These are phyloP conservation scores for Suillus americanus DNA, from an alignment of 768 basidiomycete genomes.

Conservation along the genomic window DNA sequence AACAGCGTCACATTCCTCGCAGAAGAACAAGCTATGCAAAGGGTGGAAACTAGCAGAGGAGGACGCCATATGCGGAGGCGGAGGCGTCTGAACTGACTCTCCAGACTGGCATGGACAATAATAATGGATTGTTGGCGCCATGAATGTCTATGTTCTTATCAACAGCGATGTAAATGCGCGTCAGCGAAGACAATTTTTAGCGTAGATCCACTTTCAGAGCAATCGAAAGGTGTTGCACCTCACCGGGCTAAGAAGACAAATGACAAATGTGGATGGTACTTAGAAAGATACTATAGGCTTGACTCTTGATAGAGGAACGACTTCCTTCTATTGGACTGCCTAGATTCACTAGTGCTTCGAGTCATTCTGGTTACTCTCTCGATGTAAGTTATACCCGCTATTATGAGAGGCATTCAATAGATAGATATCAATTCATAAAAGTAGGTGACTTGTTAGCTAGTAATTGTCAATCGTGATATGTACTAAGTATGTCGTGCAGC, in stretches of 20 bases:
- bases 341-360: neutral
- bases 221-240: neutral
- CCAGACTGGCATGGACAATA: slow-evolving; percentile 73
- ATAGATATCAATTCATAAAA: neutral
- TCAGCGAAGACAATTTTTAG: neutral
- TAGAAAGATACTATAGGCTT: too few relatives aligned
- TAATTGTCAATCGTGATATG: neutral
- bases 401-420: neutral
- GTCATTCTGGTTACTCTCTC: neutral
- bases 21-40: slow-evolving; percentile 88
- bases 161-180: neutral
- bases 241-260: neutral
- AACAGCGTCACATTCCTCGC: slow-evolving; percentile 97
- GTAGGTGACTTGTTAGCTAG: neutral
- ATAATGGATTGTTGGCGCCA: slow-evolving; percentile 53
- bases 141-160: slow-evolving; percentile 12
- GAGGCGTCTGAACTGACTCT: slow-evolving; percentile 46
- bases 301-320: too few relatives aligned
- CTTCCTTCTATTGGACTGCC: neutral
- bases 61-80: slow-evolving; percentile 73
- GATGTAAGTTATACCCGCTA: neutral
- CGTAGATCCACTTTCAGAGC: neutral
- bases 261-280: neutral
- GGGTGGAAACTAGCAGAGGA: slow-evolving; percentile 82
- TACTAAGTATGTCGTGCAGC: neutral